A percentile compares a stretch with the other conserved stretches of the same genome.
Conservation (phyloP, 768 basidiomycete genomes). For the Steccherinum ochraceum region DNA sequence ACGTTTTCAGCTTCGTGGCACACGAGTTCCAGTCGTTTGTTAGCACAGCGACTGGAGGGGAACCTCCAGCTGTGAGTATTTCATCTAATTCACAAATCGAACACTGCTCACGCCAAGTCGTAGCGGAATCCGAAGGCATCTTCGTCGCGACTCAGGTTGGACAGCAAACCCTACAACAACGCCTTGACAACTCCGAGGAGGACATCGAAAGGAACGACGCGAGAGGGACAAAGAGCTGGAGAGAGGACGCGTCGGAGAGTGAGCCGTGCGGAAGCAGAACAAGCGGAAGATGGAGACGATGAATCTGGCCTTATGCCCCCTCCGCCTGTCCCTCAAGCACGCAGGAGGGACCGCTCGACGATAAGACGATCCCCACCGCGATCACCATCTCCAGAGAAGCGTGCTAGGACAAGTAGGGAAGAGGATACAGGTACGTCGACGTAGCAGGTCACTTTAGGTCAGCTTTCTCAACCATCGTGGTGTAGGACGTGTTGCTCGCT, state of each 20-base stretch:
- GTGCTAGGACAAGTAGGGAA: too few species aligned
- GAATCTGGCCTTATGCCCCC: constrained; percentile 10
- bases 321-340: constrained; percentile 9
- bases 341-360: constrained; percentile 10
- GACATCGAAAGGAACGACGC: constrained; percentile 10
- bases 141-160: constrained; percentile 19
- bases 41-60: constrained; percentile 43
- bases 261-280: constrained; percentile 1
- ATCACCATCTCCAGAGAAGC: constrained; percentile 24
- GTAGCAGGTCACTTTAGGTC: too few species aligned
- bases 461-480: background rate
- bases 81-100: background rate
- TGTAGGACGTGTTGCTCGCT: constrained; percentile 15
- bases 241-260: background rate
- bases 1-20: constrained; percentile 64
- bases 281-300: constrained; percentile 6
- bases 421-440: too few species aligned
- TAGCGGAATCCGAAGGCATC: constrained; percentile 15
- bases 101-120: background rate
- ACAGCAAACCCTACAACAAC: constrained; percentile 12
- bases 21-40: constrained; percentile 70
- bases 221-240: constrained; percentile 3
- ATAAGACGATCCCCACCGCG: constrained; percentile 2
- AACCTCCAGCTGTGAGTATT: constrained; percentile 4
- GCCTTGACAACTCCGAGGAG: constrained; percentile 9